Conservation (phyloP, 2,329 filamentous ascomycete genomes). For the Talaromyces pinophilus region DNA sequence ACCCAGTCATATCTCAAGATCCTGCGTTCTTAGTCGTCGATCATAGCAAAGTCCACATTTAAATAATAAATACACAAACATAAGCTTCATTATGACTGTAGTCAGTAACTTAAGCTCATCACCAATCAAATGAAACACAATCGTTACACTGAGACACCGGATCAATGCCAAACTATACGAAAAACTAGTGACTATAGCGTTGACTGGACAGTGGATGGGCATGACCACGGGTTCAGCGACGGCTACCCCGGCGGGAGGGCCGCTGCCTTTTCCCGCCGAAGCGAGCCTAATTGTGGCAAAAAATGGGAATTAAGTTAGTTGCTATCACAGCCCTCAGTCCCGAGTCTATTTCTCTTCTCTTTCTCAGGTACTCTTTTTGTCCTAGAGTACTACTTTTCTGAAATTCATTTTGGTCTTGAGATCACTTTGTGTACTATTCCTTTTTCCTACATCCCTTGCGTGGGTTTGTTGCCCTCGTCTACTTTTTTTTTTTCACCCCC, state of each 20-base stretch:
- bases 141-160: conserved; percentile 7
- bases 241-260: conserved; percentile 7
- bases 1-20: not conserved
- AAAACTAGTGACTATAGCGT: not conserved
- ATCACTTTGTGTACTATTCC: not conserved
- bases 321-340: not conserved
- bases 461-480: not conserved
- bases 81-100: not conserved
- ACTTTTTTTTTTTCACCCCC: not conserved
- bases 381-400: not conserved
- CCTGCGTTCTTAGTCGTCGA: not conserved
- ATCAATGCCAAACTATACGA: not conserved
- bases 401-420: not conserved
- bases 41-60: not conserved
- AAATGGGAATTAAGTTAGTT: not conserved
- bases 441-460: conserved; percentile 13
- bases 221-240: conserved; percentile 16
- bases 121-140: conserved; percentile 3
- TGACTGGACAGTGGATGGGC: not conserved
- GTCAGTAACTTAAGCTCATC: not conserved
- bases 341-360: not conserved
- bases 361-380: not conserved
- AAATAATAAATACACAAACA: not conserved
- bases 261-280: conserved; percentile 15
- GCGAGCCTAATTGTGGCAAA: conserved; percentile 22